Evolutionary conservation across 1,284 basidiomycete genomes (phyloP).

Genomic region (Boletus sp.): DNA sequence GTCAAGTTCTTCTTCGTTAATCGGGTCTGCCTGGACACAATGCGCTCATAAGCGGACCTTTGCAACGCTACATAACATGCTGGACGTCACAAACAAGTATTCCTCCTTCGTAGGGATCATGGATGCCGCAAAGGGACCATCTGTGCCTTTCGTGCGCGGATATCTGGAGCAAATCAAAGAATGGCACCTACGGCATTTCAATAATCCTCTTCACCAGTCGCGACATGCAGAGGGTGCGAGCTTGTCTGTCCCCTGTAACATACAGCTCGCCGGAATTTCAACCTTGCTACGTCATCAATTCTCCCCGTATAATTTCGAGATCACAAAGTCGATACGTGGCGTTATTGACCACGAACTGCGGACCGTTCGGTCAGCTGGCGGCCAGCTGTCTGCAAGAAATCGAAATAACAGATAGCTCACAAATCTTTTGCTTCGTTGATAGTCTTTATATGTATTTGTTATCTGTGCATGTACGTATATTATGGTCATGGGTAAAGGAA

Average conservation of each 20-base stretch:
- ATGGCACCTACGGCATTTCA: slow-evolving; percentile 52
- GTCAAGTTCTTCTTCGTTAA: slow-evolving; percentile 51
- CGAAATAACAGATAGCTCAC: slow-evolving; percentile 42
- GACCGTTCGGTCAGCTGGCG: slow-evolving; percentile 46
- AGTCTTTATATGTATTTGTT: background rate
- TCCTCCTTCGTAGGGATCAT: slow-evolving; percentile 58
- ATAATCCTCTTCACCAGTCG: slow-evolving; percentile 27
- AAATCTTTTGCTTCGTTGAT: background rate
- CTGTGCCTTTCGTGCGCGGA: slow-evolving; percentile 67
- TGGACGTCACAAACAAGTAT: slow-evolving; percentile 62
- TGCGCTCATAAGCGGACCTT: slow-evolving; percentile 54
- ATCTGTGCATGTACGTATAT: background rate
- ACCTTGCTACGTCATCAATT: slow-evolving; percentile 63
- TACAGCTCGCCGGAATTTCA: slow-evolving; percentile 53
- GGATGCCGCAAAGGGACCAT: slow-evolving; percentile 56
- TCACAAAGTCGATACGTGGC: slow-evolving; percentile 49
- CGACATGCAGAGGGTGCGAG: slow-evolving; percentile 47
- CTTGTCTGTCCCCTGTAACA: slow-evolving; percentile 53
- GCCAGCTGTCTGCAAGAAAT: slow-evolving; percentile 59
- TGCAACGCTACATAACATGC: slow-evolving; percentile 55
- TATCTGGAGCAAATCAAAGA: slow-evolving; percentile 64
- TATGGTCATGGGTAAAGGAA: too few species aligned
- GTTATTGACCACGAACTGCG: slow-evolving; percentile 54
- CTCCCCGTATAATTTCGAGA: slow-evolving; percentile 52
- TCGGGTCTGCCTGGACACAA: slow-evolving; percentile 72